Evolutionary conservation across 2,329 filamentous ascomycete genomes (phyloP).

Genomic region (Fusarium anguioides): DNA sequence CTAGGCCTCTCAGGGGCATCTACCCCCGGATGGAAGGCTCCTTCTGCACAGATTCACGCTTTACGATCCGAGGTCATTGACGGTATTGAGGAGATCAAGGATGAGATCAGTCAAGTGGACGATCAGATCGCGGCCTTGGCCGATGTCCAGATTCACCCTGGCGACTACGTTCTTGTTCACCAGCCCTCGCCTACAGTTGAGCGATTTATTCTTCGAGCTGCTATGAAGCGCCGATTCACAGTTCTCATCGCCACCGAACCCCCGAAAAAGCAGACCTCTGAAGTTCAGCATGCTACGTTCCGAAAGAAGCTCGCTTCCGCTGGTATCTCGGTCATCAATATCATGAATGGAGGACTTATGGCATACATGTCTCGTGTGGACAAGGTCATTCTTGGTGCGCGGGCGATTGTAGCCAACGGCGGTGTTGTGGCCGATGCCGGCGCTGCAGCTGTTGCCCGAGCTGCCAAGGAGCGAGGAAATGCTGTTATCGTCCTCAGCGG

Average conservation of each 20-base stretch:
- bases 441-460: slow-evolving; percentile 83
- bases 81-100: slow-evolving; percentile 94
- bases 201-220: slow-evolving; percentile 87
- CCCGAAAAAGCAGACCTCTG: slow-evolving; percentile 51
- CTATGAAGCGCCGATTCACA: slow-evolving; percentile 90
- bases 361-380: slow-evolving; percentile 95
- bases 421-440: slow-evolving; percentile 86
- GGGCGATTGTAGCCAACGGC: slow-evolving; percentile 88
- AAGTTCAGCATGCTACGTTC: slow-evolving; percentile 65
- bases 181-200: slow-evolving; percentile 88
- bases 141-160: slow-evolving; percentile 91
- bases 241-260: slow-evolving; percentile 82
- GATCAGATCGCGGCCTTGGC: slow-evolving; percentile 91
- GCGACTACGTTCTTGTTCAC: slow-evolving; percentile 91
- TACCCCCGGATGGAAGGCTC: slow-evolving; percentile 57
- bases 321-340: slow-evolving; percentile 84
- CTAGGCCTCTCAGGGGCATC: slow-evolving; percentile 61
- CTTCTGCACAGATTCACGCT: slow-evolving; percentile 68
- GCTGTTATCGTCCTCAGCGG: slow-evolving; percentile 90
- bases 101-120: slow-evolving; percentile 92
- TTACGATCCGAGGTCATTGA: slow-evolving; percentile 91
- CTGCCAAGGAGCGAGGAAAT: slow-evolving; percentile 83
- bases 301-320: slow-evolving; percentile 81
- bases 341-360: slow-evolving; percentile 87
- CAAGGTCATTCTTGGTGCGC: slow-evolving; percentile 92